A percentile compares a stretch with the other conserved stretches of the same genome.
Evolutionary conservation across 177 flowering plant species (phyloP).

Genomic region (Vitis hybrid): DNA sequence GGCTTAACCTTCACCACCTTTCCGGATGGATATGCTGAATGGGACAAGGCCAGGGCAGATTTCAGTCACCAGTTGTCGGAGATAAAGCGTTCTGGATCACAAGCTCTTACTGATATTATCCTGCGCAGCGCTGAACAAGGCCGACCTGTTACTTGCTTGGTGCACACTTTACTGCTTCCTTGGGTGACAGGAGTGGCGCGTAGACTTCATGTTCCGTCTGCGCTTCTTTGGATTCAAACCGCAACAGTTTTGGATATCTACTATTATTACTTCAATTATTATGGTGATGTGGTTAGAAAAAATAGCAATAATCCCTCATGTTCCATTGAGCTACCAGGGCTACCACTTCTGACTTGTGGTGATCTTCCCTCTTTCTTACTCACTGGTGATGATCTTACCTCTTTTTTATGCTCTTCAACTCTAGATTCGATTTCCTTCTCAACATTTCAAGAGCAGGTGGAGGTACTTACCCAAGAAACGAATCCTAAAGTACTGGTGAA

Average conservation of each 20-base stretch:
- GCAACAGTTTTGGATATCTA: constrained; percentile 44
- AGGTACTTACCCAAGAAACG: constrained; percentile 16
- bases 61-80: constrained; percentile 2
- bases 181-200: constrained; percentile 48
- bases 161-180: constrained; percentile 31
- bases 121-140: neutral
- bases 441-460: constrained; percentile 29
- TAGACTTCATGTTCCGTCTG: constrained; percentile 32
- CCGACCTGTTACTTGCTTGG: constrained; percentile 29
- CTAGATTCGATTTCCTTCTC: constrained; percentile 12
- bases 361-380: constrained; percentile 1
- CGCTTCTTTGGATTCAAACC: constrained; percentile 47
- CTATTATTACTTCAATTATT: constrained; percentile 43
- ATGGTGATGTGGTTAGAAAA: constrained; percentile 10
- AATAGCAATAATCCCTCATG: constrained; percentile 7
- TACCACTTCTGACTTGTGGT: constrained; percentile 25
- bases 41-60: constrained; percentile 7
- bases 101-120: constrained; percentile 21
- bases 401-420: constrained; percentile 27
- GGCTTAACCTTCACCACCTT: constrained; percentile 18
- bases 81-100: constrained; percentile 19
- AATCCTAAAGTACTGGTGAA: constrained; percentile 41
- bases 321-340: constrained; percentile 34
- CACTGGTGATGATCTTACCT: constrained; percentile 36
- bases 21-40: constrained; percentile 31